These are phyloP conservation scores for Agrocybe praecox DNA, from an alignment of 768 basidiomycete genomes.

Conservation along the genomic window DNA sequence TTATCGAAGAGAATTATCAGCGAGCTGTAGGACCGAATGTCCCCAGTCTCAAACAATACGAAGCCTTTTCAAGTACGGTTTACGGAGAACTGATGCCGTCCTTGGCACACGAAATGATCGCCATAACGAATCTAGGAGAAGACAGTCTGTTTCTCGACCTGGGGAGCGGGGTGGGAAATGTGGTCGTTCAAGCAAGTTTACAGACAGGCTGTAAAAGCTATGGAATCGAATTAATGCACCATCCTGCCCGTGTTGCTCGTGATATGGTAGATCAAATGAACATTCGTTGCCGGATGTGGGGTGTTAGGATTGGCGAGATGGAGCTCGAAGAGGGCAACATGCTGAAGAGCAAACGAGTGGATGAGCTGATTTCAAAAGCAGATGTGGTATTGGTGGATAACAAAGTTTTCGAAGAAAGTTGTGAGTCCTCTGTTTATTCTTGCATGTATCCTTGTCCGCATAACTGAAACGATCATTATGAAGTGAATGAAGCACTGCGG, in stretches of 20 bases:
- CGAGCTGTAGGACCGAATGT: conserved; percentile 90
- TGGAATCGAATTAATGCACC: conserved; percentile 77
- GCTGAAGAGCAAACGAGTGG: conserved; percentile 65
- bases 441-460: neutral
- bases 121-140: conserved; percentile 54
- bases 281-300: conserved; percentile 90
- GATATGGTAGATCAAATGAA: conserved; percentile 75
- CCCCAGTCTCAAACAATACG: conserved; percentile 77
- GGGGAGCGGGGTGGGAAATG: conserved; percentile 87
- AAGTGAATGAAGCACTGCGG: conserved; percentile 86
- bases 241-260: conserved; percentile 79
- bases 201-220: conserved; percentile 79
- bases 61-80: conserved; percentile 81
- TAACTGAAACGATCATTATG: neutral
- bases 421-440: conserved; percentile 46
- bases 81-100: conserved; percentile 90
- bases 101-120: conserved; percentile 74
- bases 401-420: conserved; percentile 74
- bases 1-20: conserved; percentile 92
- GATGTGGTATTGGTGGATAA: conserved; percentile 94
- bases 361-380: conserved; percentile 73
- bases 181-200: conserved; percentile 78
- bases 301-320: conserved; percentile 71
- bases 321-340: conserved; percentile 89
- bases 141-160: conserved; percentile 80